phyloP scores from a whole-genome alignment of 129 eudicot species.

The Lactuca saligna region DNA sequence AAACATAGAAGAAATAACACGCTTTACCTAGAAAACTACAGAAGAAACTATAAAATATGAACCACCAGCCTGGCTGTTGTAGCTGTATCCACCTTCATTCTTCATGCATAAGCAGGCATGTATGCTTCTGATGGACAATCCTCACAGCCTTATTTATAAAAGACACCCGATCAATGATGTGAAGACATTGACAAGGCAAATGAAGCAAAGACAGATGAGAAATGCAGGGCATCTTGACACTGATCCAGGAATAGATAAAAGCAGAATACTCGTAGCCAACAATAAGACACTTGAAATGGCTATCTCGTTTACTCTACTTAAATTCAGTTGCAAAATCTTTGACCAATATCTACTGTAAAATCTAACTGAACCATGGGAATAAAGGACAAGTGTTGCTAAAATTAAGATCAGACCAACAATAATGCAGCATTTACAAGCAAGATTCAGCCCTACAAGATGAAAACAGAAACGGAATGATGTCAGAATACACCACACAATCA shows the following conservation, averaged over 20 bases:
- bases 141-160: constrained; percentile 47
- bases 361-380: constrained; percentile 45
- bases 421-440: constrained; percentile 41
- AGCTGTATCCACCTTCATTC: constrained; percentile 51
- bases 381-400: constrained; percentile 28
- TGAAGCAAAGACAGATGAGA: constrained; percentile 27
- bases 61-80: constrained; percentile 43
- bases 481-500: constrained; percentile 11
- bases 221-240: constrained; percentile 46
- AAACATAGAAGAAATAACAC: constrained; percentile 30
- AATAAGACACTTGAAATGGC: constrained; percentile 22
- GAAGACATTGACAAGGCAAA: constrained; percentile 15
- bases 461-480: constrained; percentile 13
- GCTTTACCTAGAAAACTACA: constrained; percentile 30
- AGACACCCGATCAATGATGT: constrained; percentile 25
- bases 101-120: constrained; percentile 28
- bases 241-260: constrained; percentile 24
- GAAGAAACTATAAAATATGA: constrained; percentile 30
- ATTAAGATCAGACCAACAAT: constrained; percentile 30
- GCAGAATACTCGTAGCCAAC: constrained; percentile 23
- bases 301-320: constrained; percentile 35
- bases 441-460: constrained; percentile 44
- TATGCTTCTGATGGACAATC: constrained; percentile 40
- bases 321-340: constrained; percentile 35
- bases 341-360: constrained; percentile 24